phyloP scores from a whole-genome alignment of 108 stramenopile species.

The Poteriospumella lacustris region DNA sequence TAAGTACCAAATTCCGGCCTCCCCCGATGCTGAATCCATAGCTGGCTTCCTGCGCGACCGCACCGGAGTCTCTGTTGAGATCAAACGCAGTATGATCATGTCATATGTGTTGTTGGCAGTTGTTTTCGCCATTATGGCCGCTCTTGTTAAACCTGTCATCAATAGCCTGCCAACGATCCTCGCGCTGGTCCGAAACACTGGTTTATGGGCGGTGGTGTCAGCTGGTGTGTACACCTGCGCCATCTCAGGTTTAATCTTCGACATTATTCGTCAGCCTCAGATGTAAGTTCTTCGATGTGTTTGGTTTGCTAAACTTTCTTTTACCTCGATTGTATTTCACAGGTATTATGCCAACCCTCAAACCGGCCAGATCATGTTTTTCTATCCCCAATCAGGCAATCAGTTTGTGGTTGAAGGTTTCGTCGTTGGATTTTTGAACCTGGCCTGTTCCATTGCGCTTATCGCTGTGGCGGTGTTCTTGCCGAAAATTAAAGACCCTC shows the following conservation, averaged over 20 bases:
- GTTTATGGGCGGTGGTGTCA: background rate
- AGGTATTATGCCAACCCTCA: slow-evolving; percentile 17
- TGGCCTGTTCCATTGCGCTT: background rate
- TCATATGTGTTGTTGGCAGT: background rate
- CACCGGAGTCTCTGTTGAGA: background rate
- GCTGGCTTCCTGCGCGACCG: background rate
- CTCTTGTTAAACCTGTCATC: background rate
- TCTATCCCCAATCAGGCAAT: slow-evolving; percentile 27
- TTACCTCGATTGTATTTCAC: background rate
- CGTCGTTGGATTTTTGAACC: slow-evolving; percentile 27
- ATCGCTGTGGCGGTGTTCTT: background rate
- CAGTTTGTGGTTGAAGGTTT: slow-evolving; percentile 37
- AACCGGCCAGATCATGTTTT: slow-evolving; percentile 27
- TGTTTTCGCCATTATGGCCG: background rate
- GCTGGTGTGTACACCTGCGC: slow-evolving; percentile 6
- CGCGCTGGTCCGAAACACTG: background rate
- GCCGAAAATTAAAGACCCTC: background rate
- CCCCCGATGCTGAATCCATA: background rate
- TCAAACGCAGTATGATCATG: background rate
- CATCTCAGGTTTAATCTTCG: slow-evolving; percentile 25
- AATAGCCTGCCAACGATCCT: background rate
- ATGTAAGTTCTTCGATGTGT: background rate
- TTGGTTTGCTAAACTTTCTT: background rate
- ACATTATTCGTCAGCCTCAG: slow-evolving; percentile 16
- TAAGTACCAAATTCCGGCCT: background rate